Evolutionary conservation across 129 eudicot species (phyloP), one percentile per base, ranked within the genome.

Genomic region (Escallonia herrerae): DNA sequence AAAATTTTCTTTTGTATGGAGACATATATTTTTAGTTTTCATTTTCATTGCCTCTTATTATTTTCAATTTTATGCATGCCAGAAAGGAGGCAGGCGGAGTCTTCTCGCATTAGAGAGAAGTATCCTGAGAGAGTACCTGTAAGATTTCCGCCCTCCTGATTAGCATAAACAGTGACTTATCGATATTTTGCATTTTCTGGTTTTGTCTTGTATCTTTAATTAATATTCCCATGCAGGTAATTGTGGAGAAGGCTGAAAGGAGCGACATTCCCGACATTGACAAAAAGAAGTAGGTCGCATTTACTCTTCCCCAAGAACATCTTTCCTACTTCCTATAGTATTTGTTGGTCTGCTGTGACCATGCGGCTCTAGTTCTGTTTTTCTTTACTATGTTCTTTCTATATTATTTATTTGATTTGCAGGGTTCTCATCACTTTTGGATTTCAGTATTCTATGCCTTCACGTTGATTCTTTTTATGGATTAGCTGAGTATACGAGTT

Each of bases 51-150:
- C 13, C 9, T 10, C 39, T 43, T 54, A 39, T 57, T 44, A 38
- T 38, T 51, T n/a, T 52, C 33, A 22, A 22, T 22, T 67, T 46
- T 4, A 14, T 72, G 5, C 14, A 15, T 74, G 53, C 8, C 75
- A 85, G 94, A 80, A 53, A 80, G 73, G 71, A 76, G 96, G 68
- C 77, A 43, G 57, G 80, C 84, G 40, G 94, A 89, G 74, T 80
- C 96, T 59, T 37, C 85, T 60, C 80, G 96, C 55, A 78, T 89
- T 69, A 85, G 87, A 60, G 85, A 83, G 77, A 89, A 89, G 73
- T 85, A 80, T 59, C 87, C 90, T n/a, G 93, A 85, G 58, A 78
- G 87, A 80, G 68, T 89, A 55, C 96, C 96, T 2, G 94, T 89
- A 76, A 72, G 84, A 44, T 58, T 56, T 38, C 51, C 56, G 33